Base-by-base conservation (phyloP, 176 grass and related monocot species). In the Lolium perenne region DNA sequence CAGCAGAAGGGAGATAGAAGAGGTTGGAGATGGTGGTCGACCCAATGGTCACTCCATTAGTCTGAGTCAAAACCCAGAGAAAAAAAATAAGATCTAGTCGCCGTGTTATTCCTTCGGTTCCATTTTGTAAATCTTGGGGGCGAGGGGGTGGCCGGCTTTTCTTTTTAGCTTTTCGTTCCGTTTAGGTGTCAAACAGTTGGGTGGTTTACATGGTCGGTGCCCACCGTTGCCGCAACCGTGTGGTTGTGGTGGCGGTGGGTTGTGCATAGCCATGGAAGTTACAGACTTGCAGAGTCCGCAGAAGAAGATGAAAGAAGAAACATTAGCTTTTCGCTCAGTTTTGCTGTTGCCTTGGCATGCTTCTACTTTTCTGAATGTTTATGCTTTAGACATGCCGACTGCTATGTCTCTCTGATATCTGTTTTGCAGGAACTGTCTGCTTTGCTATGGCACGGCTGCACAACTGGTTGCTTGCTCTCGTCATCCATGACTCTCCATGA, bases 71-170 rank as follows among this genome's bases (percentile, higher is more conserved):
- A 68, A 58, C 4, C 32, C 32, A 35, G 32, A 35, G 32, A 17
- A 3, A 86, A 71, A 51, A 25, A 14, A 18, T 17, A 43, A 51
- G 60, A 50, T 77, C 32, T 57, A 6, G 3, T 47, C 13, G 21
- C 57, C 47, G 1, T 3, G 78, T 73, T 85, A 38, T 78, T 29
- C 18, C 78, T 48, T 82, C 71, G 60, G 76, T 77, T 77, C 78
- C 83, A 69, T 71, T 90, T 90, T 90, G 78, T 86, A 86, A 61
- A 90, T 86, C 83, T 53, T 21, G 83, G 71, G 57, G 16, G 54
- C 56, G 51, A 77, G n/a, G 78, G 38, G 38, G 78, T 49, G 22
- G 53, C 80, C 17, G 46, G 53, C 32, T 12, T 78, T 61, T 57
- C 16, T 16, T 84, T 43, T 84, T 2, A 7, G 2, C 2, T 26